Percentiles rank a stretch among this genome's conserved stretches.
phyloP scores from a whole-genome alignment of 2,329 filamentous ascomycete species.

The Diaporthe sp. region DNA sequence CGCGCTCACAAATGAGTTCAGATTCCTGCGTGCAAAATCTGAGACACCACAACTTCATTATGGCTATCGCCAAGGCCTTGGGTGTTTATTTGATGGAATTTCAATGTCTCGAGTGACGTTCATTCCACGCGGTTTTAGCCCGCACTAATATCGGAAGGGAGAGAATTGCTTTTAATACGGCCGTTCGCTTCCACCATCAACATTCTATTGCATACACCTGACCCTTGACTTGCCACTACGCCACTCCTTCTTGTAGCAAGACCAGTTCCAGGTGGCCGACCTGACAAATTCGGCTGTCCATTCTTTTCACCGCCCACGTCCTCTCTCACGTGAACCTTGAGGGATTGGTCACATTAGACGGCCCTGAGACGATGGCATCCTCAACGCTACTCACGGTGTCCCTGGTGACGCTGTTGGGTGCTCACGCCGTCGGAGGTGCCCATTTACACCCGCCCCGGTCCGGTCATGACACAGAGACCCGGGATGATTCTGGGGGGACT shows the following conservation, averaged over 20 bases:
- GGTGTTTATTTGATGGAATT: slow-evolving; percentile 3
- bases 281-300: neutral
- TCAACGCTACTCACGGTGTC: slow-evolving; percentile 7
- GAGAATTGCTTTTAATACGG: neutral
- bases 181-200: neutral
- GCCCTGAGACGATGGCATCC: neutral
- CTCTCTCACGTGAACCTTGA: neutral
- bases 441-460: neutral
- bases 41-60: neutral
- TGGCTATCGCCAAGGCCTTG: neutral
- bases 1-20: neutral
- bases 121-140: slow-evolving; percentile 1
- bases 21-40: neutral
- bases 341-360: neutral
- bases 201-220: neutral
- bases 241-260: neutral
- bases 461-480: neutral
- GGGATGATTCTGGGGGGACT: neutral
- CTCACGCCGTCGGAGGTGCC: neutral
- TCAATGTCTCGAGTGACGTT: neutral
- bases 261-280: neutral
- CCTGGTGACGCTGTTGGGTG: slow-evolving; percentile 9
- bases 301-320: neutral
- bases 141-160: neutral
- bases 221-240: neutral